phyloP scores from a whole-genome alignment of 2,329 filamentous ascomycete genomes.

The Fusarium circinatum region DNA sequence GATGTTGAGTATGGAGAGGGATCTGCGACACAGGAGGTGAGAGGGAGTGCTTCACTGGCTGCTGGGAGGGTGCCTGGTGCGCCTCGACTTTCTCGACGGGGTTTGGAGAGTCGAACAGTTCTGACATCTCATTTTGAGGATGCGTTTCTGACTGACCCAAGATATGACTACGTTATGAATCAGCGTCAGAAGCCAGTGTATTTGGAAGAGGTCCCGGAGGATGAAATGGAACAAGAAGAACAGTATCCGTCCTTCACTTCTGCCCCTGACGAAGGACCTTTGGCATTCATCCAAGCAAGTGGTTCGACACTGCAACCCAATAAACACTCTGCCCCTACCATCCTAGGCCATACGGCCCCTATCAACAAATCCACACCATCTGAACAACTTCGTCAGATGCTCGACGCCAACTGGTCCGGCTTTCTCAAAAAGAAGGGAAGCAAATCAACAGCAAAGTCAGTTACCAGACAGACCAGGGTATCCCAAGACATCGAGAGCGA shows the following conservation, averaged over 20 bases:
- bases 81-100: neutral
- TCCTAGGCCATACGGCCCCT: neutral
- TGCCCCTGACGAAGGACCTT: neutral
- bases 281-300: neutral
- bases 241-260: neutral
- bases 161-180: neutral
- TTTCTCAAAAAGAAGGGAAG: neutral
- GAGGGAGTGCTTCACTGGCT: neutral
- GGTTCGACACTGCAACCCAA: neutral
- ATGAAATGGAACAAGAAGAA: neutral
- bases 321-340: neutral
- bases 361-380: neutral
- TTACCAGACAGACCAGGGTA: neutral
- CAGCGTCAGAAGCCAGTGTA: neutral
- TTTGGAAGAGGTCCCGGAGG: neutral
- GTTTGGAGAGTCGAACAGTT: neutral
- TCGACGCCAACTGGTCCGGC: conserved; percentile 1
- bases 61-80: neutral
- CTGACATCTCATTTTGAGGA: neutral
- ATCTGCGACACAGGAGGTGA: neutral
- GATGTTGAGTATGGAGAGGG: neutral
- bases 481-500: neutral
- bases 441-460: neutral
- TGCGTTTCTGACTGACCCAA: neutral
- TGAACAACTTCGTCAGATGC: conserved; percentile 3